Percentiles rank a stretch among this genome's conserved stretches.
These are phyloP conservation scores for Aspergillus sclerotioniger DNA, from an alignment of 495 filamentous ascomycete species.

Conservation along the genomic window DNA sequence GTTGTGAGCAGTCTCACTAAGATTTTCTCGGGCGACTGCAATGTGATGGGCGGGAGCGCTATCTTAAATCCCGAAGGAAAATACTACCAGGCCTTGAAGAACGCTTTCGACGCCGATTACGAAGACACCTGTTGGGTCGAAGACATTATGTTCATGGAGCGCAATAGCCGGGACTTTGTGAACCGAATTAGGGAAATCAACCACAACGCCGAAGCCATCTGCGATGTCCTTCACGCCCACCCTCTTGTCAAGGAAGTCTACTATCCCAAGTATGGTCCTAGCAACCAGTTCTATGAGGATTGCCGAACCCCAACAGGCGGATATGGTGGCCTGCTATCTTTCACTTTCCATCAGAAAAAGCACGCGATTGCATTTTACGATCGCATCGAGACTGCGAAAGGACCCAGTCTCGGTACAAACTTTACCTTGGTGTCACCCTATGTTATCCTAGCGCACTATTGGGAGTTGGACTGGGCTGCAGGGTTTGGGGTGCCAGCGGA, in stretches of 20 bases:
- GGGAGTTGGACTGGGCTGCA: background rate
- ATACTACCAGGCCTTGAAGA: background rate
- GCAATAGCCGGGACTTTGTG: background rate
- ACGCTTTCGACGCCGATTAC: background rate
- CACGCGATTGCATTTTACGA: background rate
- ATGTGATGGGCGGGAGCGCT: slow-evolving; percentile 9
- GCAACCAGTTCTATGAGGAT: background rate
- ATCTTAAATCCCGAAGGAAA: background rate
- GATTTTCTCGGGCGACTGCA: background rate
- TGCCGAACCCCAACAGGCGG: background rate
- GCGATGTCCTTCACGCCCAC: background rate
- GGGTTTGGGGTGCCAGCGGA: slow-evolving; percentile 7
- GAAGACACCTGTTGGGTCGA: background rate
- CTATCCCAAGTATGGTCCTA: slow-evolving; percentile 1
- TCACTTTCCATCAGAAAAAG: background rate
- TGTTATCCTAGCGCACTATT: background rate
- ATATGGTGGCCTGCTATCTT: slow-evolving; percentile 1
- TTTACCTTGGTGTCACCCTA: slow-evolving; percentile 1
- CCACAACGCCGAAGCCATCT: background rate
- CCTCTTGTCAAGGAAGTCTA: slow-evolving; percentile 2
- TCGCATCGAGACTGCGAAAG: background rate
- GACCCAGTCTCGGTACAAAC: background rate
- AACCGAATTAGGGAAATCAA: background rate
- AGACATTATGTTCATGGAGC: background rate
- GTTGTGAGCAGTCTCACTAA: slow-evolving; percentile 2